Evolutionary conservation across 306 rosid species (phyloP).

Genomic region (Fragaria iinumae): DNA sequence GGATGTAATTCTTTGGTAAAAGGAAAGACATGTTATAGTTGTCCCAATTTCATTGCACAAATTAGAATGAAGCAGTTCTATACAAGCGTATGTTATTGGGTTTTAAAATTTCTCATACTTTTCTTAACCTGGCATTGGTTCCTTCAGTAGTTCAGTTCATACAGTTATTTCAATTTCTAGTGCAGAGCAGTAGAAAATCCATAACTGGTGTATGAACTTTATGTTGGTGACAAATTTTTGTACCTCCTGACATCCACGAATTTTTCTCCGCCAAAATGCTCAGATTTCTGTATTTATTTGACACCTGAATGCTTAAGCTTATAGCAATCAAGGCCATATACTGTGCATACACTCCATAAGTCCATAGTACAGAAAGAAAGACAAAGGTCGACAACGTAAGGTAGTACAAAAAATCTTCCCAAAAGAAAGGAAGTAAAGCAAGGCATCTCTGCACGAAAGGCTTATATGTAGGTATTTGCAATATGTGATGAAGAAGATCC

Average conservation of each 20-base stretch:
- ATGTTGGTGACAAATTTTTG: too few species aligned
- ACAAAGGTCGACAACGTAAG: background rate
- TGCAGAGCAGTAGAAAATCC: too few species aligned
- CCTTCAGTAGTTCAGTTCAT: background rate
- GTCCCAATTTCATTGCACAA: background rate
- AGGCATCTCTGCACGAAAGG: background rate
- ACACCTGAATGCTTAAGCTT: too few species aligned
- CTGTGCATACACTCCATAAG: background rate
- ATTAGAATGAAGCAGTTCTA: background rate
- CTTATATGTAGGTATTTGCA: constrained; percentile 17
- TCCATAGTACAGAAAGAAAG: background rate
- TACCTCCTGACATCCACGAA: too few species aligned
- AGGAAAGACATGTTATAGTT: background rate
- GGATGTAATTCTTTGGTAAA: background rate
- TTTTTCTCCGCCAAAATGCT: too few species aligned
- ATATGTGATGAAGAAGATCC: background rate
- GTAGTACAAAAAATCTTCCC: background rate
- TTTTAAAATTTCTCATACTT: background rate
- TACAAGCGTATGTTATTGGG: background rate
- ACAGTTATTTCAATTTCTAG: too few species aligned
- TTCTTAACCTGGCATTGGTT: background rate
- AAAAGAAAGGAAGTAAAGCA: constrained; percentile 3
- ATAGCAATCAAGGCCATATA: background rate
- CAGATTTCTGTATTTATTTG: too few species aligned
- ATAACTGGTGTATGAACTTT: too few species aligned